Base-by-base conservation (phyloP, 805 yeast genomes). In the Kregervanrija delftensis region DNA sequence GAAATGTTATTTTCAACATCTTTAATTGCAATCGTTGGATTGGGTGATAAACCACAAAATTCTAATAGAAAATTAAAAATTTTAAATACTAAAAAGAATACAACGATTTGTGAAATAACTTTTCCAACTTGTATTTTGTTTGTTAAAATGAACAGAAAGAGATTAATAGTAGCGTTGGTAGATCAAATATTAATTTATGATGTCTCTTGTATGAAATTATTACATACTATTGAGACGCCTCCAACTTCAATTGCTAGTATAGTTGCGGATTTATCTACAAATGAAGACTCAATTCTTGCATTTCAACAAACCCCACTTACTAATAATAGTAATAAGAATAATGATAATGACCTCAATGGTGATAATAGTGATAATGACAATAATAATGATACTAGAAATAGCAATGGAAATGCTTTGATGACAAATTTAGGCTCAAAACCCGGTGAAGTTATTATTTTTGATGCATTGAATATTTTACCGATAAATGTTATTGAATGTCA, bases 1-100 rank as follows among this genome's bases (percentile, higher is more conserved):
- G 96, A 89, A 59, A 90, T 93, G 97, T 74, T 91, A 22, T 91
- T 89, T 58, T 74, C 89, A 37, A 88, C 98, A 0, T 84, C 95
- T 5, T 70, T 91, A 34, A 76, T 93, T 17, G 96, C 95, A 0
- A 68, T 87, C 6, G 95, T 87, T 2, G 91, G 89, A 8, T 67
- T 78, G 41, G 91, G 90, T 2, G 86, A 81, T 44, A 83, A 76
- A 49, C 81, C 85, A 2, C 55, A 72, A 2, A 72, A 80, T 13
- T 79, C 87, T 8, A 95, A 96, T n/a, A 72, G 96, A 48, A 79
- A 89, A 51, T 72, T 91, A 48, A 81, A 81, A 57, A 81, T 91
- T 43, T 71, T 90, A 46, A 93, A 93, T 65, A 86, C 96, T 2
- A 87, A 86, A 60, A 73, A 90, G 43, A 76, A 76, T 48, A 65